phyloP scores from a whole-genome alignment of 169 alveolate genomes.

The Babesia microti region DNA sequence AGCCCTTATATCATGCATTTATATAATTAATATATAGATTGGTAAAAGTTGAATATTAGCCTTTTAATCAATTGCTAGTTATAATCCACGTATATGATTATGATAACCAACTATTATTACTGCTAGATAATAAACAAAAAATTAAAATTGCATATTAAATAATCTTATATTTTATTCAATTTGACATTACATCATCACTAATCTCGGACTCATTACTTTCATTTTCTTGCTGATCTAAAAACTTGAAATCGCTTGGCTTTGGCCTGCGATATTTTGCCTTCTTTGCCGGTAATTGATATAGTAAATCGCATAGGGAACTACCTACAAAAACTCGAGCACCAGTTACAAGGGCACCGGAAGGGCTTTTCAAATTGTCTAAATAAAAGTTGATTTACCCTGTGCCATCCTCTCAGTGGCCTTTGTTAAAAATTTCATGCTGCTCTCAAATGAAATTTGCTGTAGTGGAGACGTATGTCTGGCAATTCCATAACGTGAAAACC shows the following conservation, averaged over 20 bases:
- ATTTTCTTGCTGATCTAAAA: too few species aligned
- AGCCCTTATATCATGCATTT: too few species aligned
- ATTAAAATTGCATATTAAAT: background rate
- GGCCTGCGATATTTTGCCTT: too few species aligned
- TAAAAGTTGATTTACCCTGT: too few species aligned
- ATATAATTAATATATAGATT: too few species aligned
- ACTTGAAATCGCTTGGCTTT: too few species aligned
- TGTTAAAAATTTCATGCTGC: slow-evolving; percentile 84
- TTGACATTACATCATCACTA: too few species aligned
- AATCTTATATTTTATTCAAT: background rate
- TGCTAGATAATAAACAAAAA: background rate
- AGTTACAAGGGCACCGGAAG: slow-evolving; percentile 58
- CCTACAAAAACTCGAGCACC: slow-evolving; percentile 44
- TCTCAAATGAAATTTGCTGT: slow-evolving; percentile 93
- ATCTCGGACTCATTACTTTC: background rate
- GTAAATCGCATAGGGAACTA: slow-evolving; percentile 30
- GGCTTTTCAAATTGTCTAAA: slow-evolving; percentile 49
- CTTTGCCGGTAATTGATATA: too few species aligned
- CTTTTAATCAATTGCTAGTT: too few species aligned
- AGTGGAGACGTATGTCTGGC: slow-evolving; percentile 82
- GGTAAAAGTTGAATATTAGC: too few species aligned
- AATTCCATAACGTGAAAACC: slow-evolving; percentile 66
- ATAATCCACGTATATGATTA: too few species aligned
- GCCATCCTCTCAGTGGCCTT: slow-evolving; percentile 74
- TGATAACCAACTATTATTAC: background rate